Percentiles rank a stretch among this genome's conserved stretches.
These are phyloP conservation scores for Nicotiana benthamiana DNA, from an alignment of 257 asterid genomes.

Conservation along the genomic window DNA sequence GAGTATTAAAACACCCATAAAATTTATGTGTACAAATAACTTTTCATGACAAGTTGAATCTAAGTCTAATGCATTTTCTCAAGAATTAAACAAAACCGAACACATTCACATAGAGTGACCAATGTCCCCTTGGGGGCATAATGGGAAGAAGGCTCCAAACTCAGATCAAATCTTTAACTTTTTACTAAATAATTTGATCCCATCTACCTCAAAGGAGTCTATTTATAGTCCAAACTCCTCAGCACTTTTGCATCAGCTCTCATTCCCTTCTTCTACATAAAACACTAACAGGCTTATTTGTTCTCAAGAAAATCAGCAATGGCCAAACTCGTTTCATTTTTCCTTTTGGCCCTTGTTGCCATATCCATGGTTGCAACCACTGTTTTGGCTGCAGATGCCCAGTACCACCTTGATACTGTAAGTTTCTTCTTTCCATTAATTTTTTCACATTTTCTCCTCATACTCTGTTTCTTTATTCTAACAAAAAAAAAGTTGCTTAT, in stretches of 20 bases:
- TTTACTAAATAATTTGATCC: not conserved
- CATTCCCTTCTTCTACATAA: not conserved
- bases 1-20: too few relatives aligned
- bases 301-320: slow-evolving; percentile 16
- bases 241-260: not conserved
- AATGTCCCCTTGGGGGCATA: not conserved
- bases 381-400: slow-evolving; percentile 14
- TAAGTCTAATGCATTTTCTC: too few relatives aligned
- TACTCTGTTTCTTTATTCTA: not conserved
- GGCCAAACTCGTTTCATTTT: slow-evolving; percentile 26
- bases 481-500: not conserved
- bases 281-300: not conserved
- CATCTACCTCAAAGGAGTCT: not conserved
- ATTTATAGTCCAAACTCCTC: slow-evolving; percentile 15
- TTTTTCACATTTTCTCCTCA: too few relatives aligned
- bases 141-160: not conserved
- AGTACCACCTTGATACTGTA: slow-evolving; percentile 26
- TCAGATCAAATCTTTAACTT: not conserved
- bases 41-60: too few relatives aligned
- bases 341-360: slow-evolving; percentile 32
- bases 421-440: not conserved
- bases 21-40: too few relatives aligned
- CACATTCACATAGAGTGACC: not conserved
- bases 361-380: slow-evolving; percentile 27
- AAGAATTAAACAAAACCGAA: not conserved